Evolutionary conservation across 176 grass and related monocot genomes (phyloP).

Genomic region (Zoysia pacifica): DNA sequence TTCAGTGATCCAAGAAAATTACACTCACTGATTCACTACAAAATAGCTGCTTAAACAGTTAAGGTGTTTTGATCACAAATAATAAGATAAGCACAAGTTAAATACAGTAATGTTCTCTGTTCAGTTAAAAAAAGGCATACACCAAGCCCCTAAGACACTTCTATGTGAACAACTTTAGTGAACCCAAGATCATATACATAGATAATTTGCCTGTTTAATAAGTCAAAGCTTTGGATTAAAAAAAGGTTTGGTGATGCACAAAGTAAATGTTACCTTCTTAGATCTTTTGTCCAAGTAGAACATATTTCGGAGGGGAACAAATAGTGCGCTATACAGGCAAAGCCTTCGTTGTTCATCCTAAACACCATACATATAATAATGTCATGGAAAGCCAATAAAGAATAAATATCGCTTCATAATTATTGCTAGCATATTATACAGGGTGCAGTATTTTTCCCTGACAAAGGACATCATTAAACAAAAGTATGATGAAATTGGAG

Average conservation of each 20-base stretch:
- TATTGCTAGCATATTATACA: conserved; percentile 6
- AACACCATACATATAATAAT: conserved; percentile 37
- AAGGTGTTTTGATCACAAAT: too few species aligned
- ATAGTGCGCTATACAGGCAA: conserved; percentile 72
- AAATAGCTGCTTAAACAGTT: too few species aligned
- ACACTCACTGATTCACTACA: background rate
- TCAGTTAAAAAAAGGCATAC: conserved; percentile 22
- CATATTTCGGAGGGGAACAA: conserved; percentile 63
- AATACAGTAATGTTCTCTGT: conserved; percentile 1
- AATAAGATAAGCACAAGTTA: background rate
- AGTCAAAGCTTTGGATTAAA: conserved; percentile 4
- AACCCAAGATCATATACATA: conserved; percentile 20
- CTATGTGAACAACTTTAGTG: conserved; percentile 7
- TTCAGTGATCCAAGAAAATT: conserved; percentile 5
- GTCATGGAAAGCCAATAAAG: conserved; percentile 18
- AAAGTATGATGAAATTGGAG: background rate
- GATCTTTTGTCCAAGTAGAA: conserved; percentile 80
- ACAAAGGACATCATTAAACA: conserved; percentile 14
- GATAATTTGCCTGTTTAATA: background rate
- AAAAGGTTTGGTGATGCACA: conserved; percentile 19
- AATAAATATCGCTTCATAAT: conserved; percentile 10
- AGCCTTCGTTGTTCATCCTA: conserved; percentile 88
- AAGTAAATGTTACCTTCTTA: conserved; percentile 60
- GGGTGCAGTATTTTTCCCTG: background rate
- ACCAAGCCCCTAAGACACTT: background rate